phyloP scores from a whole-genome alignment of 2,329 filamentous ascomycete species.

The Phialophora tarda region DNA sequence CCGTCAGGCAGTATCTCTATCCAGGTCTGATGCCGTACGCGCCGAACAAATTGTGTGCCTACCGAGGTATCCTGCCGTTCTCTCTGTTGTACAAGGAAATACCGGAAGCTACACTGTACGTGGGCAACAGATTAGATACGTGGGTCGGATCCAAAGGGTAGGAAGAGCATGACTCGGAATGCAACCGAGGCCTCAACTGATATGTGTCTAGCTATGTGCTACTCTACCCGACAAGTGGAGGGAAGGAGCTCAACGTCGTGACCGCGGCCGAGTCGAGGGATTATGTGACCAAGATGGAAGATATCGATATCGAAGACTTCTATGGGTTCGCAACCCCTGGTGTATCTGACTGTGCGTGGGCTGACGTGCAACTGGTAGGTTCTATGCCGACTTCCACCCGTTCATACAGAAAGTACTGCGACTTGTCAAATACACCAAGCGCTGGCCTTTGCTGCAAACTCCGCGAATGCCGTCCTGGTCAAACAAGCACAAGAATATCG shows the following conservation, averaged over 20 bases:
- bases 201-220: slow-evolving; percentile 7
- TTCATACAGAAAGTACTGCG: slow-evolving; percentile 15
- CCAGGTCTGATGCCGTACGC: slow-evolving; percentile 17
- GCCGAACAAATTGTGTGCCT: slow-evolving; percentile 19
- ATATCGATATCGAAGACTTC: slow-evolving; percentile 16
- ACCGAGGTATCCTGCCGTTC: slow-evolving; percentile 14
- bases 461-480: slow-evolving; percentile 51
- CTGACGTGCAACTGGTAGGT: background rate
- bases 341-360: background rate
- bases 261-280: slow-evolving; percentile 17
- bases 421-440: slow-evolving; percentile 26
- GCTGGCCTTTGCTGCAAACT: slow-evolving; percentile 53
- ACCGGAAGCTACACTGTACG: slow-evolving; percentile 10
- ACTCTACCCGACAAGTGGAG: slow-evolving; percentile 13
- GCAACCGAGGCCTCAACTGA: background rate
- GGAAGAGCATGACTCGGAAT: background rate
- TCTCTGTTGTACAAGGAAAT: slow-evolving; percentile 13
- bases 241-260: slow-evolving; percentile 19
- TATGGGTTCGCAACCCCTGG: slow-evolving; percentile 1
- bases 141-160: slow-evolving; percentile 20
- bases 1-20: slow-evolving; percentile 17
- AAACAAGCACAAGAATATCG: slow-evolving; percentile 48
- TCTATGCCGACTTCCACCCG: slow-evolving; percentile 17
- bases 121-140: slow-evolving; percentile 17
- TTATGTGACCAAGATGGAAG: slow-evolving; percentile 19